Evolutionary conservation across 169 alveolate species (phyloP), one percentile per base, ranked within the genome.

Genomic region (Plasmodium billcollinsi): DNA sequence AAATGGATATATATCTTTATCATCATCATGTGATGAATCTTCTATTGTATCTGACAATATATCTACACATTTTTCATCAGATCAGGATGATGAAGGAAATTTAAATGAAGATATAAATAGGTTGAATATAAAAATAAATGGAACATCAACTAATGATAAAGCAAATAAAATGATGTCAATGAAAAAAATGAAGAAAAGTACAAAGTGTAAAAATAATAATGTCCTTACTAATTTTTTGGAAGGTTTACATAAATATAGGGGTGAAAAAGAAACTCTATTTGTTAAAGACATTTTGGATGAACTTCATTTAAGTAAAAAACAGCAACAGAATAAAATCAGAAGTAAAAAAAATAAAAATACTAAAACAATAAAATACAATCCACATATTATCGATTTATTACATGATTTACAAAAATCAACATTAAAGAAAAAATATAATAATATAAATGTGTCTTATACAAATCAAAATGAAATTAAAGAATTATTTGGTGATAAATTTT

Each of bases 381-480:
- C n/a, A 29, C 1, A 52, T 24, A 62, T 80, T 12, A 33, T 71
- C 45, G 61, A 80, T 20, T 61, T 80, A 24, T 61, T 80, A 8
- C 29, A 33, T 59, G 69, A 80, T 61, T 67, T 80, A 24, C 75
- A 50, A 67, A 66, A 47, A 14, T 39, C 45, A 26, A 24, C 69
- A 12, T 67, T 80, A 24, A 66, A 80, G 33, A 67, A 56, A 26
- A 67, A 66, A 67, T n/a, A 52, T n/a, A 80, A 80, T 15, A 80
- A 80, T 20, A 8, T 63, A 29, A 50, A 47, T 29, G 33, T 80
- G 20, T 29, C 90, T 12, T 66, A 67, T 18, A 67, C 58, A 15
- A 80, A 80, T 65, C 45, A 80, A 67, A 80, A 67, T 61, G 83
- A 67, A 80, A 80, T 80, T 52, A 80, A 50, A 11, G 72, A 80